These are phyloP conservation scores for Sextonia rubra DNA, from an alignment of 164 flowering plant genomes.

Conservation along the genomic window DNA sequence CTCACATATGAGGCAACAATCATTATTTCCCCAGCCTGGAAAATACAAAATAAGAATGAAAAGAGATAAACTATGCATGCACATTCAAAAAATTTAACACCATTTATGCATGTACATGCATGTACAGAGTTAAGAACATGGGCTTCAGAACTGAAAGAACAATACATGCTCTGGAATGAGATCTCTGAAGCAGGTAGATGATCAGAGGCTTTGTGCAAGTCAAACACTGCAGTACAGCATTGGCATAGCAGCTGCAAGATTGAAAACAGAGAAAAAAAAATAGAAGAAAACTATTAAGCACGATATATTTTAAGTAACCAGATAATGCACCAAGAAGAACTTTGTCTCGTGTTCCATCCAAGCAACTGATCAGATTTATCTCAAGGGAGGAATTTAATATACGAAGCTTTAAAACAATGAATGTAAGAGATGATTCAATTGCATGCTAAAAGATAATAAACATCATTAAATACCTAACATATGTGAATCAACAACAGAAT, in stretches of 20 bases:
- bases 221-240: slow-evolving; percentile 86
- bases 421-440: background rate
- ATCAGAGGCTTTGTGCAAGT: slow-evolving; percentile 77
- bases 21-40: slow-evolving; percentile 46
- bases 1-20: slow-evolving; percentile 90
- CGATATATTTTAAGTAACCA: background rate
- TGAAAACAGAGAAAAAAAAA: background rate
- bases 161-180: slow-evolving; percentile 73
- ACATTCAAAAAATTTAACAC: background rate
- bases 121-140: background rate
- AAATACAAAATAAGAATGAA: background rate
- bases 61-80: background rate
- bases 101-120: background rate
- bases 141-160: slow-evolving; percentile 5
- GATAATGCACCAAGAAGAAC: background rate
- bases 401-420: background rate
- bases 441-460: background rate
- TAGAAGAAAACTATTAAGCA: background rate
- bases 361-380: too few relatives aligned
- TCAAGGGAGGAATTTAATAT: background rate
- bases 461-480: background rate
- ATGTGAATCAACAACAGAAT: too few relatives aligned
- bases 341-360: background rate
- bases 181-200: slow-evolving; percentile 55
- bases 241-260: slow-evolving; percentile 83